phyloP scores from a whole-genome alignment of 2,329 filamentous ascomycete genomes.

The Paraconiothyrium brasiliense region DNA sequence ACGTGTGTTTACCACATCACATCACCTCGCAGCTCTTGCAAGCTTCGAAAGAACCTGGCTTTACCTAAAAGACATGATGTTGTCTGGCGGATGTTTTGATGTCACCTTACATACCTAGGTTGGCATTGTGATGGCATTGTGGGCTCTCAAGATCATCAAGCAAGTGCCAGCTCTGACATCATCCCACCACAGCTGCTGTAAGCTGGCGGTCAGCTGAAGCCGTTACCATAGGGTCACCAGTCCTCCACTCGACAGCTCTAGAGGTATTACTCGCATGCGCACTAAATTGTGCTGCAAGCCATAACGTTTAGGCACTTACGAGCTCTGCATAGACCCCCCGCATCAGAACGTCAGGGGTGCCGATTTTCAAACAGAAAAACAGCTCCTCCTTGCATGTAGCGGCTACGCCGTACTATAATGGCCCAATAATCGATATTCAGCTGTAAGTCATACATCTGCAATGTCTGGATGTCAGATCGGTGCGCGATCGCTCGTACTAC shows the following conservation, averaged over 20 bases:
- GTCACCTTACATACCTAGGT: neutral
- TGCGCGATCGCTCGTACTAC: neutral
- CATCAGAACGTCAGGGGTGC: no score
- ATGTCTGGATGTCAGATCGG: neutral
- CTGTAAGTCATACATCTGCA: neutral
- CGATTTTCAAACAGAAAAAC: no score
- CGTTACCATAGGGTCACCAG: neutral
- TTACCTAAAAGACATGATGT: neutral
- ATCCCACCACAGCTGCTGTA: constrained; percentile 1
- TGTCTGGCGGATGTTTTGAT: neutral
- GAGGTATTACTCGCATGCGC: neutral
- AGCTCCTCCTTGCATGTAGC: no score
- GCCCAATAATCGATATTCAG: no score
- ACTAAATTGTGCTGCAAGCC: neutral
- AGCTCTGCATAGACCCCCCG: no score
- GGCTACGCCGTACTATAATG: no score
- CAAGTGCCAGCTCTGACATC: constrained; percentile 1
- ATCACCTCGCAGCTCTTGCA: constrained; percentile 1
- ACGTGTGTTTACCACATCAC: neutral
- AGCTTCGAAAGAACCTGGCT: neutral
- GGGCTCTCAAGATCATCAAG: neutral
- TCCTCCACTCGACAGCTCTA: neutral
- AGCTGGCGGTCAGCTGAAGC: constrained; percentile 6
- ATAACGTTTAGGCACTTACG: neutral
- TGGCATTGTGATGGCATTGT: constrained; percentile 8